Base-by-base conservation (phyloP, 1,139 yeast genomes). In the Diutina scorzettiae region DNA sequence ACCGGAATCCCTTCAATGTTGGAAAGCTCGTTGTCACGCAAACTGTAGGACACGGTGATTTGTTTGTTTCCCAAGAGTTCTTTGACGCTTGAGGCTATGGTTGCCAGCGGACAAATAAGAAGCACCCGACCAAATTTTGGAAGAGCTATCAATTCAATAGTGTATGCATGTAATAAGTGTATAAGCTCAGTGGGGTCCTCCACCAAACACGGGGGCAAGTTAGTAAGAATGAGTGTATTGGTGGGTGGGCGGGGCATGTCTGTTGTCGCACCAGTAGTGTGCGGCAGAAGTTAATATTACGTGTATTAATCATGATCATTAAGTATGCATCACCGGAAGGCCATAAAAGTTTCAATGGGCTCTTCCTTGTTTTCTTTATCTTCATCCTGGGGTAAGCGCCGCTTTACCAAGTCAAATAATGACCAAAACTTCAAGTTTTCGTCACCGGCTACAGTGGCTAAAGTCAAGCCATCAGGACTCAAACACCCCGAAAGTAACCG, bases 361-460 rank as follows among this genome's bases (percentile, higher is more conserved):
- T 34, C 39, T 14, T 23, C 28, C 39, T 34, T 34, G 17, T 34
- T 23, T 17, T 23, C 28, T 19, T 34, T 34, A n/a, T 34, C 39
- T 9, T 34, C 39, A 23, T 34, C 28, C n/a, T 9, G 28, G 17
- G 39, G 17, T 9, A 23, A 18, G 24, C 39, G 18, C 11, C 37
- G 20, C 37, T 32, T 32, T 14, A 23, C 39, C 34, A 16, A n/a
- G 28, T 89, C 96, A 60, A 87, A 91, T 24, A 93, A 71, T 51
- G 85, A 81, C 93, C 95, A 93, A 63, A 93, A 91, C 64, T 91
- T 91, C 54, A 93, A 71, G 60, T 89, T 91, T 59, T 93, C 99
- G 61, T 93, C 98, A 5, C 95, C 94, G 1, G 97, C 95, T 43
- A 91, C 87, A 0, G 98, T 91, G 1, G 96, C 98, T 46, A 89